Base-by-base conservation (phyloP, 2,329 filamentous ascomycete species). In the Leptographium lundbergii region DNA sequence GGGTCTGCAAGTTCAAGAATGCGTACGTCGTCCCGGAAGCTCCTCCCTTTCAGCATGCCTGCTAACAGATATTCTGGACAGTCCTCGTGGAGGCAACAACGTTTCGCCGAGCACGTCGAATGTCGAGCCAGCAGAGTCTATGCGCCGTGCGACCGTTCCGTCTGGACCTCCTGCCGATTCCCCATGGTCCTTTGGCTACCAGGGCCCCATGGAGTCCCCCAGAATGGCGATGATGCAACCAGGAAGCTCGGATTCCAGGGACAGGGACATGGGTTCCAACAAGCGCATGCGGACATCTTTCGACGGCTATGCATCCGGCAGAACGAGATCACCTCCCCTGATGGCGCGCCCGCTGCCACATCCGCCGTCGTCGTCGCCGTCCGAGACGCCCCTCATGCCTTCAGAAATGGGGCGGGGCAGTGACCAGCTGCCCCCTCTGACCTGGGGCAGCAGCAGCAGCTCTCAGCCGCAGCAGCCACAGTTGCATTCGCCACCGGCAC, bases 1-100 rank as follows among this genome's bases (percentile, higher is more conserved):
- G 89, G 54, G 78, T 87, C 22, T 96, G 91, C 80, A 86, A 86
- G 72, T 91, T 90, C 68, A 88, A 89, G 73, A 89, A 88, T 73
- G 88, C 88, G 88, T 92, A 75, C 82, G 86, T 85, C 34, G 45
- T 27, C n/a, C 32, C 52, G 6, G 19, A 50, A 7, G 10, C 57
- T 61, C 50, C 61, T 61, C 25, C 45, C 45, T 6, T 48, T 22
- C 9, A 10, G 17, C 4, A n/a, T 11, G 9, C 24, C 11, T 50
- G 47, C 47, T 50, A 14, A 50, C 47, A 34, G 32, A 24, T 57
- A 32, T 29, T 36, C 59, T 50, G 32, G 54, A 61, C 62, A 83
- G 80, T 59, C 81, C 81, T 22, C 75, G 81, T 64, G 81, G 81
- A 51, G 80, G 80, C 11, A 79, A 82, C 64, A 82, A 80, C 62